These are phyloP conservation scores for Penicillium janthinellum DNA, from an alignment of 2,329 filamentous ascomycete species.

Conservation along the genomic window DNA sequence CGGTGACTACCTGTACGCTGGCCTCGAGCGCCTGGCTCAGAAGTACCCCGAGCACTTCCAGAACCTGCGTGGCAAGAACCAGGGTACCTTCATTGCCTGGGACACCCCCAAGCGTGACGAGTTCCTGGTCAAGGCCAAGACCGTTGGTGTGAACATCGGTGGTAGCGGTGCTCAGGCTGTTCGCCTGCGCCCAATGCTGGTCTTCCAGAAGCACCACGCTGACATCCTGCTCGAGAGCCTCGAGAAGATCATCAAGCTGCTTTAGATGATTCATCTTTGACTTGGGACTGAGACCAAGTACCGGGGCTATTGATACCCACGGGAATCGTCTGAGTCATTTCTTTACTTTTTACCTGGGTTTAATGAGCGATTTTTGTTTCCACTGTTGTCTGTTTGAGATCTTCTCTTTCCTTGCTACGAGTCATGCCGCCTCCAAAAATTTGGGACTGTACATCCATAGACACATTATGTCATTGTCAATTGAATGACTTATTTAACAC, in stretches of 20 bases:
- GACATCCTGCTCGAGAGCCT: slow-evolving; percentile 57
- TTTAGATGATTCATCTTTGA: slow-evolving; percentile 30
- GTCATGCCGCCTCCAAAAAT: slow-evolving; percentile 19
- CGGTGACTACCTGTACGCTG: slow-evolving; percentile 75
- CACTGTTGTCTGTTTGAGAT: background rate
- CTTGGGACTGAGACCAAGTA: background rate
- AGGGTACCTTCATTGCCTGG: slow-evolving; percentile 92
- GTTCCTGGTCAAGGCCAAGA: slow-evolving; percentile 77
- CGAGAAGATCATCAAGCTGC: slow-evolving; percentile 68
- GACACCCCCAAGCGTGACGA: slow-evolving; percentile 79
- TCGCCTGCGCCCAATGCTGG: slow-evolving; percentile 82
- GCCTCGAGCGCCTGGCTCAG: slow-evolving; percentile 66
- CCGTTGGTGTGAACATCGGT: slow-evolving; percentile 81
- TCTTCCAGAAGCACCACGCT: slow-evolving; percentile 88
- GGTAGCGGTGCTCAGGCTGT: slow-evolving; percentile 76
- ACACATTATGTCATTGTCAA: slow-evolving; percentile 16
- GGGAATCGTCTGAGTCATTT: slow-evolving; percentile 16
- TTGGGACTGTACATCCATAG: slow-evolving; percentile 22
- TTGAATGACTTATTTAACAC: slow-evolving; percentile 11
- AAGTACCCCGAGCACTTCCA: slow-evolving; percentile 76
- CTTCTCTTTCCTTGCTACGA: slow-evolving; percentile 13
- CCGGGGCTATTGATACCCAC: slow-evolving; percentile 9
- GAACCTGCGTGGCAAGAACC: slow-evolving; percentile 83
- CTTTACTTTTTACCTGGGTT: slow-evolving; percentile 13
- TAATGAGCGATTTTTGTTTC: slow-evolving; percentile 22